Conservation (phyloP, 495 filamentous ascomycete species). For the Aspergillus taichungensis region DNA sequence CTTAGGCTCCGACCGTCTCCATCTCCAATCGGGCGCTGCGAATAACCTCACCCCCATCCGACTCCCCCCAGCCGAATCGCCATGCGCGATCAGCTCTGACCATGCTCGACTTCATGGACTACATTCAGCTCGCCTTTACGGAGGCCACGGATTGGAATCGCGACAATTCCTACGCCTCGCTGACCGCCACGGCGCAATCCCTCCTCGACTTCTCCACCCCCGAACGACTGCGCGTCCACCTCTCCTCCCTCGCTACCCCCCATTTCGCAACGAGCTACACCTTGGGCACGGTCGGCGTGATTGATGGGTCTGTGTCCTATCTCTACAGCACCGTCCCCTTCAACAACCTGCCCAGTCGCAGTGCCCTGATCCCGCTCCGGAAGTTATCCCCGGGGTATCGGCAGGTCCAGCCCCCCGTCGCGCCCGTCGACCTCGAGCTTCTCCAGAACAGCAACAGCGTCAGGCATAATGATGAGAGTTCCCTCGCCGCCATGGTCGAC, state of each 20-base stretch:
- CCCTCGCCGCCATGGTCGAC: too few species aligned
- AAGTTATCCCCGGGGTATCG: slow-evolving; percentile 62
- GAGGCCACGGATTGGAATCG: slow-evolving; percentile 79
- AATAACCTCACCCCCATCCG: background rate
- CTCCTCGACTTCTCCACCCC: slow-evolving; percentile 81
- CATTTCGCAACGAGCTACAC: slow-evolving; percentile 90
- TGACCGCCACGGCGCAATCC: slow-evolving; percentile 79
- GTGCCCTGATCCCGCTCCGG: slow-evolving; percentile 51
- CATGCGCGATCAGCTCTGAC: slow-evolving; percentile 6
- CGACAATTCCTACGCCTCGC: slow-evolving; percentile 84
- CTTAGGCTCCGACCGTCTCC: background rate
- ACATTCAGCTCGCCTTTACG: slow-evolving; percentile 88
- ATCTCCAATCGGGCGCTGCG: background rate
- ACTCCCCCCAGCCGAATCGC: too few species aligned
- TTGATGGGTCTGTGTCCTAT: slow-evolving; percentile 88
- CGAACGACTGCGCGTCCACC: slow-evolving; percentile 59
- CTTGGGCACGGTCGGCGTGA: slow-evolving; percentile 71
- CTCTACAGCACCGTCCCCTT: slow-evolving; percentile 78
- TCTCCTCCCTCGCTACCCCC: slow-evolving; percentile 83
- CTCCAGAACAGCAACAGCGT: slow-evolving; percentile 3
- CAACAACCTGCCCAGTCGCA: slow-evolving; percentile 43
- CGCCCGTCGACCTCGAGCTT: slow-evolving; percentile 17
- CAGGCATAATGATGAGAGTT: slow-evolving; percentile 3
- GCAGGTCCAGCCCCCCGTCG: slow-evolving; percentile 44
- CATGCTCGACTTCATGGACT: slow-evolving; percentile 99